Evolutionary conservation across 2,329 filamentous ascomycete genomes (phyloP), one percentile per base, ranked within the genome.

Genomic region (Xylaria sp.): DNA sequence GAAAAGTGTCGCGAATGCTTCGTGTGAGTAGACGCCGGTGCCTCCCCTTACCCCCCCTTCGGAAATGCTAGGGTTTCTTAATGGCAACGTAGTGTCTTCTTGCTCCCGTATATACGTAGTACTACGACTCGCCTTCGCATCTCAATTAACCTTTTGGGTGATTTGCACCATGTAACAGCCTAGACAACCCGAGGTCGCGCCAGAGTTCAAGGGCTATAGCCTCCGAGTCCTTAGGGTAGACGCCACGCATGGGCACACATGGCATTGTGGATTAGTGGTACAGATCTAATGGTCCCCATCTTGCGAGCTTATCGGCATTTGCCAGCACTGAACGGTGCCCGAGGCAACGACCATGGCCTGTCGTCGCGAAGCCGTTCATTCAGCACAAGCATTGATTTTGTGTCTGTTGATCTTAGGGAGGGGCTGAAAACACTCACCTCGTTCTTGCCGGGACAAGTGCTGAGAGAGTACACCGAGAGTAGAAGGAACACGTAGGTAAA

Each of bases 101-200:
- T 37, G 34, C 34, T 37, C 34, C 10, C 7, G 34, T 37, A 37
- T 37, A 37, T 37, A 28, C 28, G 28, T 28, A 28, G 28, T 28
- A 37, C 66, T 58, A 66, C 70, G 68, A 63, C 57, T 63, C 68
- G 63, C 69, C 56, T 61, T 58, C 51, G 63, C 56, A 72, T 69
- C 67, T 68, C 69, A 44, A 68, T 68, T 70, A 72, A 74, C 74
- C 75, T 74, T 74, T 28, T 25, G 15, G 39, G 39, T 46, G 39
- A 70, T 75, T 74, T 73, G 57, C 75, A 72, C 72, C 74, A 75
- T 68, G 71, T 71, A 76, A 72, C 60, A 69, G 65, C 69, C 63
- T 66, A 61, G 70, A 69, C 68, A 71, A 44, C 65, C 46, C 54
- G 63, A 63, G 70, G 71, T 74, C 64, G 63, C 66, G 74, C 68